Percentiles rank a stretch among this genome's conserved stretches.
These are phyloP conservation scores for Castanopsis chinensis DNA, from an alignment of 306 rosid genomes.

Conservation along the genomic window DNA sequence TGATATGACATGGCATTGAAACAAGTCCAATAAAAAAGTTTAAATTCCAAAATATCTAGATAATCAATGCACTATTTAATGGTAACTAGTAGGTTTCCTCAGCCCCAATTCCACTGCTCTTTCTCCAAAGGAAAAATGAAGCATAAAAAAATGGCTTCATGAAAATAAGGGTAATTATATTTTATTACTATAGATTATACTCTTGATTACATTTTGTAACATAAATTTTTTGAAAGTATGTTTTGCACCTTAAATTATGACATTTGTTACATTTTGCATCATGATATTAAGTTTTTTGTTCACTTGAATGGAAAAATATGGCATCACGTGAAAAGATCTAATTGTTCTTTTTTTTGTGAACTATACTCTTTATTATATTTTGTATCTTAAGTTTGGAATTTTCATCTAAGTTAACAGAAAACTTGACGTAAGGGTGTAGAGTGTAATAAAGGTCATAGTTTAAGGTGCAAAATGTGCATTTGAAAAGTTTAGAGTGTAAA, in stretches of 20 bases:
- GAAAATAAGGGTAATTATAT: too few relatives aligned
- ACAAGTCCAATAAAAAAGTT: neutral
- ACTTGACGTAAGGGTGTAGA: too few relatives aligned
- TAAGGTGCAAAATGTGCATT: rapidly evolving
- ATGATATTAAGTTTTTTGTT: too few relatives aligned
- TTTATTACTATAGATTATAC: too few relatives aligned
- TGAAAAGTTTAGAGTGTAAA: rapidly evolving
- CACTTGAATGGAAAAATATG: too few relatives aligned
- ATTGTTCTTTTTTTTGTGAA: rapidly evolving
- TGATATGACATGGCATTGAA: neutral
- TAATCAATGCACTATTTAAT: neutral
- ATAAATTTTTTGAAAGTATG: rapidly evolving
- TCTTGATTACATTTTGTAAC: rapidly evolving
- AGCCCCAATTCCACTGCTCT: neutral
- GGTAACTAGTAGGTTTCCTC: neutral
- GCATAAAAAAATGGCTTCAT: neutral
- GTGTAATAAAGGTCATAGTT: too few relatives aligned
- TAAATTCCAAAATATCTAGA: neutral
- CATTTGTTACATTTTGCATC: too few relatives aligned
- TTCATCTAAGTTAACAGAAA: too few relatives aligned
- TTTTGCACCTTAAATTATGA: too few relatives aligned
- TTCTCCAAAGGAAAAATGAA: neutral
- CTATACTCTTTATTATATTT: too few relatives aligned
- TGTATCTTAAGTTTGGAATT: too few relatives aligned
- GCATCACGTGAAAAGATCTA: too few relatives aligned